Evolutionary conservation across 345 rosid species (phyloP), one percentile per base, ranked within the genome.

Genomic region (Syzygium aqueum): DNA sequence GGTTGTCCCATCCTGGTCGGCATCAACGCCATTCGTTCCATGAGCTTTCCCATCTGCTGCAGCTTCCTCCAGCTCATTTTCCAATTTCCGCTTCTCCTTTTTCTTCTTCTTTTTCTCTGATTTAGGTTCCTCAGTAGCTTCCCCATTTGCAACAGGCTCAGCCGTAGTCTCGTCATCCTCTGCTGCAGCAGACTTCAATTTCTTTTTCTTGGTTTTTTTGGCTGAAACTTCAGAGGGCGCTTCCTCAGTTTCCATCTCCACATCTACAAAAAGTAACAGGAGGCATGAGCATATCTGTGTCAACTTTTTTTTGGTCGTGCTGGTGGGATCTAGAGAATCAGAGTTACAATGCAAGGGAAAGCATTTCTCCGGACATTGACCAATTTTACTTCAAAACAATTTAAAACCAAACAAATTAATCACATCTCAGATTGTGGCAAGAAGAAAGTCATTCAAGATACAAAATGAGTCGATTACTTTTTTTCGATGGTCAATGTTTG

Each of bases 181-280:
- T 16, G 80, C 85, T 51, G 65, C 88, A 8, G 87, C 93, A 28
- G 90, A 51, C 84, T 93, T 94, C 2, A 93, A 91, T 87, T 93
- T 93, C 94, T 92, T 93, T 84, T 95, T 94, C 92, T 93, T 94
- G 90, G 91, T 92, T 84, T 93, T 94, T 94, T 95, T 93, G 30
- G 30, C 91, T 2, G 96, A 91, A 73, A 85, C 90, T 37, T 91
- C 94, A 63, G 86, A 87, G 19, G 94, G 80, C 14, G 86, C 89
- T 54, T 93, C 97, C 90, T 94, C 95, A 49, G 93, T 90, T 30
- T 91, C 94, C 87, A 89, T 88, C 82, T 90, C 92, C 59, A 50
- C 88, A 59, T 89, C 93, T 92, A 87, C 87, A 86, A 40, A 37
- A 28, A 40, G 43, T 19, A 40, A 6, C 50, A 56, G 22, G 57